Base-by-base conservation (phyloP, 1,139 yeast species). In the Pichiaceae sp. region DNA sequence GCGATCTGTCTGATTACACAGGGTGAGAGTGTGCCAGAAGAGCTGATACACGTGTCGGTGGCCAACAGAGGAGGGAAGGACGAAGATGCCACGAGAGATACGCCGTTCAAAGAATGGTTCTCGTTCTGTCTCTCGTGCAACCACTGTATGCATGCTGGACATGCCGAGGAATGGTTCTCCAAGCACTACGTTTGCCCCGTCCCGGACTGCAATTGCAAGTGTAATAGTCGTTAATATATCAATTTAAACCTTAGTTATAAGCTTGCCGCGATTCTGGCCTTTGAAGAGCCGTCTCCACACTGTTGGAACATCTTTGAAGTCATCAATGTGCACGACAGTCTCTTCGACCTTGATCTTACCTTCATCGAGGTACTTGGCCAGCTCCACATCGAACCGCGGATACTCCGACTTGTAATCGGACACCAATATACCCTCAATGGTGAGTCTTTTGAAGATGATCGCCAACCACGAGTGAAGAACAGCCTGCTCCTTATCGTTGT, bases 121-220 rank as follows among this genome's bases (percentile, higher is more conserved):
- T 84, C 93, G 46, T 86, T 86, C 58, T 91, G 98, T 54, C 63
- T 91, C 45, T 75, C 80, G 20, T 91, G 97, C 56, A 85, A 82
- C 54, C 97, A 91, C 53, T 96, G 96, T 1, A 78, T 81, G 70
- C 98, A 91, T 61, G 89, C 95, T 0, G 86, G 81, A 14, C 97
- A 91, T 57, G 96, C 97, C 0, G 87, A 83, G 47, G 95, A 86
- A 52, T 91, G 97, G 97, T 91, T 91, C 54, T 72, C 80, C 16
- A 80, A 79, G 55, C 95, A 89, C 50, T 75, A 72, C 40, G 75
- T 84, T 2, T 91, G 98, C 54, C 96, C 98, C 0, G 95, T 89
- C 2, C 96, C 97, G 0, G 95, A 87, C 37, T 91, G 97, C 51
- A 68, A 70, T 35, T 91, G 97, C 54, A 66, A 76, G 36, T 89